phyloP scores from a whole-genome alignment of 805 yeast genomes.

The Candida sonorensis region DNA sequence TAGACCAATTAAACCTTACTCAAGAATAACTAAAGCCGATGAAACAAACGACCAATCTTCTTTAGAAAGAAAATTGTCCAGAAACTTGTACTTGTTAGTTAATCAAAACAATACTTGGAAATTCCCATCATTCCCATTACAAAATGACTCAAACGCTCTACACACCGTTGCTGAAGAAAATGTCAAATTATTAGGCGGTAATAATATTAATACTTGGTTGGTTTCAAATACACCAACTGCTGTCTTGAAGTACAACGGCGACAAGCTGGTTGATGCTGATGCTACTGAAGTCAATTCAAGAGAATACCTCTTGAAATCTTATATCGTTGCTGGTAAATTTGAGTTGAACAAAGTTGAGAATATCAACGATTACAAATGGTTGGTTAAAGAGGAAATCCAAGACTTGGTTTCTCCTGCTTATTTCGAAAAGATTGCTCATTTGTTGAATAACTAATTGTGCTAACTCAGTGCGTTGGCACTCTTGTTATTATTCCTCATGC shows the following conservation, averaged over 20 bases:
- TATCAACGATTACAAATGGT: conserved; percentile 64
- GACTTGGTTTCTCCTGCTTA: conserved; percentile 47
- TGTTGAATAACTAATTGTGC: conserved; percentile 26
- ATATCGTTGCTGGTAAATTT: conserved; percentile 80
- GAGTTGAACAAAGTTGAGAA: conserved; percentile 32
- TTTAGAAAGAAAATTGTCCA: conserved; percentile 71
- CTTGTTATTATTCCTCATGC: too few relatives aligned
- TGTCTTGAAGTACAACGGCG: conserved; percentile 40
- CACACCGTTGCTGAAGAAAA: conserved; percentile 74
- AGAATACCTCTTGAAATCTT: conserved; percentile 79
- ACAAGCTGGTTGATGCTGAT: too few relatives aligned
- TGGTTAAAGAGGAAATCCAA: conserved; percentile 70
- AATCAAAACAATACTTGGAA: conserved; percentile 52
- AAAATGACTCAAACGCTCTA: conserved; percentile 43
- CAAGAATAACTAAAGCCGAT: conserved; percentile 79
- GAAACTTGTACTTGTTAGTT: conserved; percentile 73
- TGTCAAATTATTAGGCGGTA: conserved; percentile 65
- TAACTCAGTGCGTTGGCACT: too few relatives aligned
- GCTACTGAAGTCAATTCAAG: conserved; percentile 25
- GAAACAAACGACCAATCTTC: conserved; percentile 50
- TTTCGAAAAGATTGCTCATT: conserved; percentile 46
- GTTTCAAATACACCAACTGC: conserved; percentile 89
- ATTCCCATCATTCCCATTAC: conserved; percentile 64
- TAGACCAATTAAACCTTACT: conserved; percentile 60
- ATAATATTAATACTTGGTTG: conserved; percentile 72